These are phyloP conservation scores for Kondoa malvinella DNA, from an alignment of 768 basidiomycete genomes.

Conservation along the genomic window DNA sequence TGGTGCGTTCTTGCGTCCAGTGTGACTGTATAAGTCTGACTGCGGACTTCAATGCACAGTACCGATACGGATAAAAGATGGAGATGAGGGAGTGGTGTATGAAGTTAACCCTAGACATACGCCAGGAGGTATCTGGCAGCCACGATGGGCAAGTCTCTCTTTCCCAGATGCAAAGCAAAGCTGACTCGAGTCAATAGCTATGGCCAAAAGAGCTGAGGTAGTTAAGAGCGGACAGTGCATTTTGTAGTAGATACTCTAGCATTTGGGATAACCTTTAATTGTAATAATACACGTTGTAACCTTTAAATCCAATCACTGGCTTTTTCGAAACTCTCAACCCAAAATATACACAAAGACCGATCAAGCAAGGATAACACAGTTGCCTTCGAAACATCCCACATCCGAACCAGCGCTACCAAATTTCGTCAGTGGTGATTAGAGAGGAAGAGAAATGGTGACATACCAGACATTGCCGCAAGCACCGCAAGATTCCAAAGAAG, in stretches of 20 bases:
- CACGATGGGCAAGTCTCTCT: not conserved
- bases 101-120: conserved; percentile 21
- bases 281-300: too few relatives aligned
- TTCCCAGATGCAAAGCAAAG: not conserved
- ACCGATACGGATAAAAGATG: conserved; percentile 8
- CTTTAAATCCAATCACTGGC: too few relatives aligned
- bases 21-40: not conserved
- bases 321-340: too few relatives aligned
- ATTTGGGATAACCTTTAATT: too few relatives aligned
- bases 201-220: not conserved
- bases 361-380: too few relatives aligned
- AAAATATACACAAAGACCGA: too few relatives aligned
- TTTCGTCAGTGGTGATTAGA: too few relatives aligned
- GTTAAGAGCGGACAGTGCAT: too few relatives aligned
- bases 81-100: conserved; percentile 19
- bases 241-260: too few relatives aligned
- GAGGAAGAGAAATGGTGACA: not conserved
- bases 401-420: too few relatives aligned
- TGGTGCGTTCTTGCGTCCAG: conserved; percentile 10
- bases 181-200: not conserved
- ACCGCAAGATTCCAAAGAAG: not conserved
- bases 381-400: too few relatives aligned
- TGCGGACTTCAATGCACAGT: conserved; percentile 7
- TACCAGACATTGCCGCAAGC: not conserved
- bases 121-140: conserved; percentile 18